Evolutionary conservation across 2,329 filamentous ascomycete genomes (phyloP), one percentile per base, ranked within the genome.

Genomic region (Colletotrichum graminicola): DNA sequence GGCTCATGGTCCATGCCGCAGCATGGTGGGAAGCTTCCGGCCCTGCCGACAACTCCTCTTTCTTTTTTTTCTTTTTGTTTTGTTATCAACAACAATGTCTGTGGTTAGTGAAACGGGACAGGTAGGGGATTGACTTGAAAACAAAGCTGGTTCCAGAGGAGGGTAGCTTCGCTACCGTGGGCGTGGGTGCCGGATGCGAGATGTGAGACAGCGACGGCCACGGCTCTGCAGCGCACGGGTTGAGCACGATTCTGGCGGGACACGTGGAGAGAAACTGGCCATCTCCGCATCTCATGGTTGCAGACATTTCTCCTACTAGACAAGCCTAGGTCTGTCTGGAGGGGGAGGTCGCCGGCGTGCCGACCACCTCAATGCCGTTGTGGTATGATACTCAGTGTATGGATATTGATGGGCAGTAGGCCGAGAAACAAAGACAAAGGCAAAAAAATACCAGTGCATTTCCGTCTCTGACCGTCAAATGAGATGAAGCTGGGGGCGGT

Each of bases 231-330:
- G 49, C 57, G 64, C 41, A 63, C 51, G 64, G 57, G 57, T 59
- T 43, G 36, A 56, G 43, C 67, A 62, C 64, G 64, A 62, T 52
- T 43, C 64, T 32, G 67, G 57, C 51, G 67, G 56, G 64, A 67
- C 64, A 71, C 67, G 64, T 67, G 67, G 63, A 57, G 43, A 62
- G 26, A 57, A 62, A 21, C 41, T 62, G n/a, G 67, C 11, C 36
- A 67, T 56, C 29, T 67, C 60, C 29, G 8, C 26, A 18, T 55
- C 34, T 14, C 39, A 21, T 62, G 49, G 29, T 62, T 43, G 63
- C 67, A 43, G 51, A 62, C 16, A 36, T 29, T 8, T 36, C 10
- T 11, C 10, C 11, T 56, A 29, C 59, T 23, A 49, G 43, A 26
- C 21, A 21, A 36, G 14, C 45, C 32, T 62, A n/a, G 47, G 32